Evolutionary conservation across 202 grass and related monocot species (phyloP).

Genomic region (Bolboschoenoplectus hybrid): DNA sequence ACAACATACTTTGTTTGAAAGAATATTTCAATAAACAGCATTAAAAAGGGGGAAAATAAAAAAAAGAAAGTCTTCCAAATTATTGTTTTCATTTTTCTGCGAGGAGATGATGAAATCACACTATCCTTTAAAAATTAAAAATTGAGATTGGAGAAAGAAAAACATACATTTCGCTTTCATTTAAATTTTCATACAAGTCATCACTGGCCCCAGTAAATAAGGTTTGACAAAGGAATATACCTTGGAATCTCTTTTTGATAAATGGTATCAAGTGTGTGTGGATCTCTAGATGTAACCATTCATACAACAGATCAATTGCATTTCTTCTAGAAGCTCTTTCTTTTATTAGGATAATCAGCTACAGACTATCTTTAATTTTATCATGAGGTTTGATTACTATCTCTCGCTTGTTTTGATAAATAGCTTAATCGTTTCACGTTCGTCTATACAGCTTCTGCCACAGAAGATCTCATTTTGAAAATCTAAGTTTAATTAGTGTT

Average conservation of each 20-base stretch:
- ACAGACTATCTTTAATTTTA: no score
- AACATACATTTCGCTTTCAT: neutral
- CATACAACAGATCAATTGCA: no score
- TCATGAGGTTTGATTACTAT: no score
- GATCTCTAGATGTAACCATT: no score
- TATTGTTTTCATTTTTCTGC: neutral
- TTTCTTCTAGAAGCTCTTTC: no score
- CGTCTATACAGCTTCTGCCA: no score
- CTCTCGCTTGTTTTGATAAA: no score
- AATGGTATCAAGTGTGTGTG: no score
- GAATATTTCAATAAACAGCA: neutral
- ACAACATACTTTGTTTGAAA: neutral
- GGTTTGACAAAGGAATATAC: neutral
- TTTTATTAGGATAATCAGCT: no score
- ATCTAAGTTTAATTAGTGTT: no score
- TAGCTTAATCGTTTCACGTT: no score
- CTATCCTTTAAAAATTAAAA: neutral
- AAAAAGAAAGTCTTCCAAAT: neutral
- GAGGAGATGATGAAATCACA: neutral
- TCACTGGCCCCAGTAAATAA: neutral
- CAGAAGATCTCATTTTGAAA: no score
- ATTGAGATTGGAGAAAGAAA: neutral
- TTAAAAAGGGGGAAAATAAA: neutral
- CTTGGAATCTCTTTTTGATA: neutral
- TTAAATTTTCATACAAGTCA: neutral